Evolutionary conservation across 2,329 filamentous ascomycete genomes (phyloP), one percentile per base, ranked within the genome.

Genomic region (Sporothrix phasma): DNA sequence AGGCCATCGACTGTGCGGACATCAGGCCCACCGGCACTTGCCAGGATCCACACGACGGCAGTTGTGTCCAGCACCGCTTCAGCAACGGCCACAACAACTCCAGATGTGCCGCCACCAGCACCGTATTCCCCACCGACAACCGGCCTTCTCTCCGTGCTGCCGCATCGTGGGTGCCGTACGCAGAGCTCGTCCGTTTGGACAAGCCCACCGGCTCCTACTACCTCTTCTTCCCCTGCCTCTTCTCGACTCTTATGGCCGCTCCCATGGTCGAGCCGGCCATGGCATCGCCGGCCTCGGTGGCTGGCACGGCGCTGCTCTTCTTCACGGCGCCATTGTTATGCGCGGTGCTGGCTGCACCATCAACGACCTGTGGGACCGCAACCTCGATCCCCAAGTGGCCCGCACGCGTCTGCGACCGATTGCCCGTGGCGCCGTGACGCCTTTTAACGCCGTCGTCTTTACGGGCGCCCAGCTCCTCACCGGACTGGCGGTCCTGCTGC

Each of bases 291-390:
- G 72, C 78, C 5, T 78, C 86, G 13, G 84, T 90, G 19, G 68
- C 88, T 34, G 81, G 84, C 58, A 91, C 87, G 0, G 81, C 83
- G 1, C 71, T 83, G 2, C 81, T 94, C 56, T 94, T 95, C 76
- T 83, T 88, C 70, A 80, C 84, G 1, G 90, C 60, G 88, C 90
- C 3, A 73, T 95, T 51, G 82, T 96, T 68, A 94, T 96, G 89
- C 88, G 92, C 66, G 89, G 92, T 58, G 90, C 90, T 22, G 90
- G 90, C 61, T 96, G 92, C 74, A 88, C 88, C 19, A 91, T 95
- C 76, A 96, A 96, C 73, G 92, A 96, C 73, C 84, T 95, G 60
- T 92, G 90, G 88, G 92, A 96, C 74, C 85, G 90, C 63, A 89
- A 94, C 69, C 85, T 96, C 17, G 92, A 96, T 74, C 87, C 88